phyloP scores from a whole-genome alignment of 495 filamentous ascomycete genomes.

The Daldinia caldariorum region DNA sequence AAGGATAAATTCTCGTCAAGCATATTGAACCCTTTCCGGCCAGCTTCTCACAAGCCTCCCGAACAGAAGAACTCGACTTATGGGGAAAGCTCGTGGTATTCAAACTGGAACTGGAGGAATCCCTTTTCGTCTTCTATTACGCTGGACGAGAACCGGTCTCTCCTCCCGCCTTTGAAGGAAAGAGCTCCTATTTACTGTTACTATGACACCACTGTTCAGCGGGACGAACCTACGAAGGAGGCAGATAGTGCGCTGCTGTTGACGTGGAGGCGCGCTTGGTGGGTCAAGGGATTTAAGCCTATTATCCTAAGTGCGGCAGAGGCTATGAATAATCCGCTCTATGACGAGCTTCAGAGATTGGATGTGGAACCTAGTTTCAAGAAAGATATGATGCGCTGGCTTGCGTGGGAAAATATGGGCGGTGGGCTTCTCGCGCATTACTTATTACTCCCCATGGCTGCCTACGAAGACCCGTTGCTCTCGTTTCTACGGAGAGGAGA shows the following conservation, averaged over 20 bases:
- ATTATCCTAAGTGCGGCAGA: slow-evolving; percentile 82
- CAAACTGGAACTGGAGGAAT: slow-evolving; percentile 82
- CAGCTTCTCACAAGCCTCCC: slow-evolving; percentile 77
- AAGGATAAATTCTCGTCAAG: slow-evolving; percentile 55
- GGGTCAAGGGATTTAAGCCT: slow-evolving; percentile 89
- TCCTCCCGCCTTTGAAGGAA: slow-evolving; percentile 79
- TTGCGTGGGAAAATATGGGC: slow-evolving; percentile 95
- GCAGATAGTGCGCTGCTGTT: slow-evolving; percentile 83
- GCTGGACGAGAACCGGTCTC: slow-evolving; percentile 83
- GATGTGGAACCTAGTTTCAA: slow-evolving; percentile 64
- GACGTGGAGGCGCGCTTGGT: slow-evolving; percentile 93
- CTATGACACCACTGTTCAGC: slow-evolving; percentile 75
- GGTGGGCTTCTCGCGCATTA: slow-evolving; percentile 83
- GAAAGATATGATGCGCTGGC: slow-evolving; percentile 81
- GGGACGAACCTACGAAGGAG: slow-evolving; percentile 66
- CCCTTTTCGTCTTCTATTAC: slow-evolving; percentile 90
- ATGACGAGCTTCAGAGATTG: slow-evolving; percentile 71
- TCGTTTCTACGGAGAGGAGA: slow-evolving; percentile 76
- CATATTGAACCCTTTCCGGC: slow-evolving; percentile 68
- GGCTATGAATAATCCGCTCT: slow-evolving; percentile 84
- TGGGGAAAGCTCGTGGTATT: slow-evolving; percentile 84
- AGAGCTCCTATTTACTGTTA: slow-evolving; percentile 91
- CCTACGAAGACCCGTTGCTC: slow-evolving; percentile 76
- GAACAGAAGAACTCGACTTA: slow-evolving; percentile 78
- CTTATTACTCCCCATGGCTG: slow-evolving; percentile 85